Evolutionary conservation across 768 basidiomycete genomes (phyloP), one percentile per base, ranked within the genome.

Genomic region (Suillus ampliporus): DNA sequence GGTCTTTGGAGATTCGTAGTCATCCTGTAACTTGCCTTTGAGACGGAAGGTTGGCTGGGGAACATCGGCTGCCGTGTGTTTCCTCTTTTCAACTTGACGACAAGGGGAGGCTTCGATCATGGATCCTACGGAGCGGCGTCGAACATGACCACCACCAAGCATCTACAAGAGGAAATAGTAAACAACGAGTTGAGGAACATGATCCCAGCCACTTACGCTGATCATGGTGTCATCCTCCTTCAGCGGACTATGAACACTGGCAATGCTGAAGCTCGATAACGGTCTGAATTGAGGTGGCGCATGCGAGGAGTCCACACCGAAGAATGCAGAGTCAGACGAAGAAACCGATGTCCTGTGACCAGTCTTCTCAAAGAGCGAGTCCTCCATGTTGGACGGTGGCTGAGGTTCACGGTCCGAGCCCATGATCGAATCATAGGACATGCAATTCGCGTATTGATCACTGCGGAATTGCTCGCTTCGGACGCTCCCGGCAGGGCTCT

Each of bases 221-320:
- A 93, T 89, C 90, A 92, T 91, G 0, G 92, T 93, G 66, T 93
- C 91, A 62, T 92, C 89, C 31, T 92, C 91, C 65, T 80, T 82
- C 48, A 75, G 74, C 0, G 87, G 83, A 62, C 84, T 85, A 46
- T 86, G 83, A 21, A 68, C 66, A 4, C 75, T 72, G 34, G 77
- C 79, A 40, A 84, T 76, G 68, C 89, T 92, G 58, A 87, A 68
- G 40, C 87, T 78, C 0, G 91, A 92, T 34, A 90, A 67, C 0
- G 90, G 90, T 17, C 89, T 80, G 76, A 86, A 89, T 35, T 84
- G 85, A 26, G 81, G 80, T 5, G 79, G 82, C 13, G 73, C 73
- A 4, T 73, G 61, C 61, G 75, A 75, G 0, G 77, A 72, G 5
- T 77, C 74, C 51, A 84, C 84, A n/a, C 74, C 79, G 57, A 77